Base-by-base conservation (phyloP, 768 basidiomycete genomes). In the Pleurotus tuoliensis region DNA sequence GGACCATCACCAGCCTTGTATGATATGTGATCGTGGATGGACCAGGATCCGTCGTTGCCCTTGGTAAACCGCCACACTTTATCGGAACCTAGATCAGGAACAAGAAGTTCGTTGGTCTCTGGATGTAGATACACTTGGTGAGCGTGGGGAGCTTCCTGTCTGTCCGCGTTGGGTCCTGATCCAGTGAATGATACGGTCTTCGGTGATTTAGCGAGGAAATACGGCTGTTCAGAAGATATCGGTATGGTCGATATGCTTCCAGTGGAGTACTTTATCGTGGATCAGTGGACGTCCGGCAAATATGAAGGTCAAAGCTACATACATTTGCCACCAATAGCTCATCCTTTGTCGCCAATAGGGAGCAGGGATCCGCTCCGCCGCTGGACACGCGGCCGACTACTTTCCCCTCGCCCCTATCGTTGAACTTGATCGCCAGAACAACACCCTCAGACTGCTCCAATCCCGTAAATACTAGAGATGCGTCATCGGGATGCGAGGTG, bases 31-130 rank as follows among this genome's bases (percentile, higher is more conserved):
- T 78, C 83, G n/a, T 64, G 65, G 47, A 82, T 63, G 16, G 69
- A 66, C 82, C 90, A 86, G 27, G 63, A 66, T 1, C 77, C 82
- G 16, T 69, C 68, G 2, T 59, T 34, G 7, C 63, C 67, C 64
- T 81, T 78, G 61, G 70, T 72, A 57, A 87, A 73, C 55, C 81
- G 73, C 70, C 80, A 84, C 13, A 91, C 78, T 52, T 76, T 76
- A 66, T 94, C 92, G 2, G 81, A 76, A 3, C 92, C 92, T 5
- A 94, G 73, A 67, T 94, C 90, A 1, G 89, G 83, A 1, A 91
- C 76, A 44, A 92, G 76, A 11, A 93, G 69, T 60, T 90, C 87
- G 24, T 73, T 64, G 47, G 76, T 73, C 15, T 73, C 68, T 27
- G 76, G 68, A 40, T 81, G 77, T 12, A 84, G 63, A 56, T 78